Evolutionary conservation across 371 early-diverging fungal species (phyloP), one percentile per base, ranked within the genome.

Genomic region (Dinochytrium kinnereticum): DNA sequence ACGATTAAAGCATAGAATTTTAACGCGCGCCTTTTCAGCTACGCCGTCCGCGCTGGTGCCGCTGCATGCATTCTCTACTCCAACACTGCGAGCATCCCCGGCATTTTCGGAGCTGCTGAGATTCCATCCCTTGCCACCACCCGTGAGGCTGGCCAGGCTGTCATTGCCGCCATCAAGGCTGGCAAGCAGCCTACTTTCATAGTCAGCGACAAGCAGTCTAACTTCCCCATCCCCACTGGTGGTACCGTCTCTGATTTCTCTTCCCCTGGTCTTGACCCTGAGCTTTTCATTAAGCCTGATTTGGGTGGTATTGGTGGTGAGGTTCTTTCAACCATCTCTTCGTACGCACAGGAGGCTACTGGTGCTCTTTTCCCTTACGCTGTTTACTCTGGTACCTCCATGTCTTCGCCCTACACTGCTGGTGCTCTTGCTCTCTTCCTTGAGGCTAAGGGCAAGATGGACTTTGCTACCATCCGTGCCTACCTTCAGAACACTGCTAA

Each of bases 401-500:
- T 84, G 85, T 80, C 84, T 39, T 64, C 78, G 15, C 86, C 86
- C 0, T 81, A 80, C 73, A 30, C 74, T 37, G 70, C 80, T 36
- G 79, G 80, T 21, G 37, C 68, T 17, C 24, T 71, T 2, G 80
- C 78, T 15, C 73, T 81, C 38, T 44, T 70, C 40, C 59, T 81
- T 69, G 69, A 79, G 71, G 26, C n/a, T 24, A 50, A 50, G 51
- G 65, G 55, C n/a, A 28, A 37, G 2, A 24, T 50, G 1, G 33
- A 64, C 39, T 36, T 64, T 34, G 64, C 51, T 15, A n/a, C 49
- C 30, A 64, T 51, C 68, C 17, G 34, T 15, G 70, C 77, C 21
- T 1, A 33, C 64, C 17, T 77, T 24, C 71, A 40, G 51, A 92
- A 89, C 78, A 87, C 83, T 34, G 88, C 85, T 3, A 78, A 83